Percentiles rank a stretch among this genome's conserved stretches.
These are phyloP conservation scores for Aspergillus novofumigatus DNA, from an alignment of 2,329 filamentous ascomycete genomes.

Conservation along the genomic window DNA sequence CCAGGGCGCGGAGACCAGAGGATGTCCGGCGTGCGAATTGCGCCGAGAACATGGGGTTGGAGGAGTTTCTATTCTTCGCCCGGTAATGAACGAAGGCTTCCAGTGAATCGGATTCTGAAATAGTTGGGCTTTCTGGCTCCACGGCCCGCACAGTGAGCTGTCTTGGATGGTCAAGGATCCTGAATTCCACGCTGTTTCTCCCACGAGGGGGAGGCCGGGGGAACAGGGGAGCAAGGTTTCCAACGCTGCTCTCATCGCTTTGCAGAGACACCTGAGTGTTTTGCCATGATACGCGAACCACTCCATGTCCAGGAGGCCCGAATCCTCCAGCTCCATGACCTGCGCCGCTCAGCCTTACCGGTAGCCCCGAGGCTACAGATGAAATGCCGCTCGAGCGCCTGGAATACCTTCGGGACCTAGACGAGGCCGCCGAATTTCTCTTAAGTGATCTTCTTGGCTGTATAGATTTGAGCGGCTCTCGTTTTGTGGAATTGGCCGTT, in stretches of 20 bases:
- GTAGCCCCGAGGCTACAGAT: conserved; percentile 33
- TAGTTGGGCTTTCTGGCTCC: conserved; percentile 26
- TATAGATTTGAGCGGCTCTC: conserved; percentile 34
- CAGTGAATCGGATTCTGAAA: conserved; percentile 34
- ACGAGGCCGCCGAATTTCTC: conserved; percentile 33
- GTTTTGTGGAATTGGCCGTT: conserved; percentile 26
- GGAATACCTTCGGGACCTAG: conserved; percentile 33
- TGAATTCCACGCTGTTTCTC: conserved; percentile 23
- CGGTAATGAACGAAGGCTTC: conserved; percentile 38
- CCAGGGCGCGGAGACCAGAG: conserved; percentile 30
- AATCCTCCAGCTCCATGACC: conserved; percentile 40
- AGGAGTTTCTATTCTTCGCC: conserved; percentile 35
- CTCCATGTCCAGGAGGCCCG: conserved; percentile 32
- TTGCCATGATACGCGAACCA: conserved; percentile 36
- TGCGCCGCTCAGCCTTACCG: conserved; percentile 38
- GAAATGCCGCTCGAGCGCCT: conserved; percentile 38
- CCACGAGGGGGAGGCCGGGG: conserved; percentile 30
- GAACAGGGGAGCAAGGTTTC: conserved; percentile 34
- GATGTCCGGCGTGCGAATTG: conserved; percentile 31
- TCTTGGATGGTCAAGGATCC: conserved; percentile 15
- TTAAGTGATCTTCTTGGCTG: conserved; percentile 34
- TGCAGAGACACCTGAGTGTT: conserved; percentile 31
- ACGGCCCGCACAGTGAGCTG: conserved; percentile 29
- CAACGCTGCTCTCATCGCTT: conserved; percentile 33
- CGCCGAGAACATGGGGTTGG: conserved; percentile 36